Base-by-base conservation (phyloP, 352 stramenopile species). In the Phytophthora colocasiae region DNA sequence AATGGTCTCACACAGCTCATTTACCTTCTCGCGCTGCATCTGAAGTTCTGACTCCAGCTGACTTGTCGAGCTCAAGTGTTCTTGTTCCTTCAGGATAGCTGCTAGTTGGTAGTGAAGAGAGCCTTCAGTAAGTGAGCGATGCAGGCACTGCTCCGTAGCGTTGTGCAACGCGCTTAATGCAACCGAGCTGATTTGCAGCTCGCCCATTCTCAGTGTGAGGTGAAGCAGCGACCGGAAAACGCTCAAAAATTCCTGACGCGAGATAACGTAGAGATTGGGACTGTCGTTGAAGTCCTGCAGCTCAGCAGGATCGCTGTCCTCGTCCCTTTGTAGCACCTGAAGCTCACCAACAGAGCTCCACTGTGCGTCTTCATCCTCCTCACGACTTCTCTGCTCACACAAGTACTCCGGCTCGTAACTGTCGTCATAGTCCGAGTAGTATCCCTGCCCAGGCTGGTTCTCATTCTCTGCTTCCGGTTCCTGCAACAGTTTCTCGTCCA, bases 151-250 rank as follows among this genome's bases (percentile, higher is more conserved):
- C 71, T 96, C 88, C 2, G 75, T 72, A 6, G 79, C 76, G 34
- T 92, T 96, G 65, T 96, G 88, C 8, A 96, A 61, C 5, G 83
- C 86, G 43, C 85, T 94, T 7, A 95, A 64, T 3, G 85, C 88
- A 6, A 92, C 84, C 0, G 81, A 75, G 45, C 71, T 90, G 61
- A 95, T 89, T 8, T 75, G 65, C 9, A 89, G 57, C 45, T 78
- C 71, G 11, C 74, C 71, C 32, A 78, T 44, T 51, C 60, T 65
- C 48, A 82, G n/a, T 26, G 62, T 63, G 27, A 78, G 63, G 12
- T 57, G 56, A 14, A 90, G 64, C 1, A 77, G 50, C 19, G 61
- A 54, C 9, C 69, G 73, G 26, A 89, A 87, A n/a, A 93, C 36
- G 3, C 69, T 50, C n/a, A 75, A 51, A n/a, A 95, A 91, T 3